Base-by-base conservation (phyloP, 2,329 filamentous ascomycete genomes). In the Neocatenulostroma microsporum region DNA sequence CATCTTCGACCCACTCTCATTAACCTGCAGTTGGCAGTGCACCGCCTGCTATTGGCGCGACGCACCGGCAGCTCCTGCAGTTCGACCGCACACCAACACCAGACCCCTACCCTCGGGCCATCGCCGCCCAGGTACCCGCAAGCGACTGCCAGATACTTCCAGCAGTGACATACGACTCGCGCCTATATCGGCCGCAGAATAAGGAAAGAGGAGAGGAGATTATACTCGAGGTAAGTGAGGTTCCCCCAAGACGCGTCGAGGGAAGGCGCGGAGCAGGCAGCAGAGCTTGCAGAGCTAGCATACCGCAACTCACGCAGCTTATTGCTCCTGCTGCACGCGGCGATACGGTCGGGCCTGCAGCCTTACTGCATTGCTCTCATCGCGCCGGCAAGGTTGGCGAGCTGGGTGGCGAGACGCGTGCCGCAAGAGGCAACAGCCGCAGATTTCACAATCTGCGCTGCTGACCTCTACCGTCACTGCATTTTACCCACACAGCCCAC, bases 361-460 rank as follows among this genome's bases (percentile, higher is more conserved):
- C 15, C n/a, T 14, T 34, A 15, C 31, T 24, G 10, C 14, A 10
- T 10, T 25, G 3, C 8, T 9, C 6, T n/a, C n/a, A n/a, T n/a
- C n/a, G n/a, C 13, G 20, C 8, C 31, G 20, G 31, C 31, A n/a
- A 26, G 15, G 21, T 15, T 13, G 10, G n/a, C n/a, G 15, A 13
- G 3, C n/a, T 21, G 18, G 11, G 17, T 21, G 17, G 34, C 26
- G 20, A 24, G 34, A 20, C 17, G 27, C 25, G 24, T 13, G 21
- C 19, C 8, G 34, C 20, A 18, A n/a, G 17, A 8, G 13, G 26
- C 17, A 30, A 9, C 10, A 8, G 9, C 18, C 21, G 11, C 17
- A n/a, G 10, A n/a, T 21, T 15, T 26, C 27, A 19, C 34, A 30
- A 36, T 36, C 14, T 36, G 34, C 34, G 17, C 21, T 19, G 12